These are phyloP conservation scores for Tritrichomonas musculus DNA, from an alignment of 208 protist genomes.

Conservation along the genomic window DNA sequence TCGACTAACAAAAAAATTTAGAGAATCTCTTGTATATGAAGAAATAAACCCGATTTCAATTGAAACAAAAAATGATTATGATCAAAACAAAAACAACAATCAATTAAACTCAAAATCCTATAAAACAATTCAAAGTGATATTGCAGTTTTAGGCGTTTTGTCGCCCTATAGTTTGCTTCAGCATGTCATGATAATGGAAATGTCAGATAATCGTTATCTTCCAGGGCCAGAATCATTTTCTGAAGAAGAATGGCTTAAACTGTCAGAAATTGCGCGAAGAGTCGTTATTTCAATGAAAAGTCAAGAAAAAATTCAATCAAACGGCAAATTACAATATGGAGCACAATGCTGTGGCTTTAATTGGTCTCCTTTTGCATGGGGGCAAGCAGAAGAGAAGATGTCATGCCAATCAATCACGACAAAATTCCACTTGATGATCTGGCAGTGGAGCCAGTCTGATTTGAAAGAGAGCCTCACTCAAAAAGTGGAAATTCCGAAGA, in stretches of 20 bases:
- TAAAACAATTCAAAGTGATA: too few species aligned
- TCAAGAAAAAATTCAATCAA: background rate
- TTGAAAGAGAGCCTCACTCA: background rate
- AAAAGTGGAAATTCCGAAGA: background rate
- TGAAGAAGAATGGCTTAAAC: background rate
- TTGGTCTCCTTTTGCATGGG: background rate
- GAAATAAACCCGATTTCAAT: too few species aligned
- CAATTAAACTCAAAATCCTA: too few species aligned
- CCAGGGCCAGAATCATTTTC: background rate
- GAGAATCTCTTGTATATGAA: background rate
- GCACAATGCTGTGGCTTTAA: background rate
- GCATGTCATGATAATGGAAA: background rate
- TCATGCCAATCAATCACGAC: background rate
- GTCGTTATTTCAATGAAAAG: background rate
- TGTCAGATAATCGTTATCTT: background rate
- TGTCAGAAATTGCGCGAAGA: background rate
- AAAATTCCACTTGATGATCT: background rate
- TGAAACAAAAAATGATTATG: background rate
- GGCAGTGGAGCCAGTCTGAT: background rate
- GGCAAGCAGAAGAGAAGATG: background rate
- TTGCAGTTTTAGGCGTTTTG: background rate
- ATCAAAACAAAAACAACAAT: too few species aligned
- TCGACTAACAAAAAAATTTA: background rate
- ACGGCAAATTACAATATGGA: too few species aligned
- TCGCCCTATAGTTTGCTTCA: background rate